These are phyloP conservation scores for Canavalia gladiata DNA, from an alignment of 306 rosid species.

Conservation along the genomic window DNA sequence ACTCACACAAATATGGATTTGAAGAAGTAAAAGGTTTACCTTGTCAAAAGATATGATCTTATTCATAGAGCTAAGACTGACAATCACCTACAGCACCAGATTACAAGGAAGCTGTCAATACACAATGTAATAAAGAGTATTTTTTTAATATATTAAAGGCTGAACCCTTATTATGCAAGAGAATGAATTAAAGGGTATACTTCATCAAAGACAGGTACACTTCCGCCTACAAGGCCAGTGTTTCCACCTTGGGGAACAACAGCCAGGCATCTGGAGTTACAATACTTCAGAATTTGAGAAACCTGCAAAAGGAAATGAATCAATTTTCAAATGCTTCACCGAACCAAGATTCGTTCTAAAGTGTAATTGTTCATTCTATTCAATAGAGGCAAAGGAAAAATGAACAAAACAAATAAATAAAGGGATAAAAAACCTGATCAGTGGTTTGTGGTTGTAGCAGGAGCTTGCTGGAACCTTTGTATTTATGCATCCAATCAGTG, in stretches of 20 bases:
- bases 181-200: constrained; percentile 54
- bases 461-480: constrained; percentile 83
- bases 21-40: constrained; percentile 62
- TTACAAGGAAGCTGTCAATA: constrained; percentile 41
- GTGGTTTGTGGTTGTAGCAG: constrained; percentile 79
- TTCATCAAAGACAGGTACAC: constrained; percentile 97
- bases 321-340: constrained; percentile 5
- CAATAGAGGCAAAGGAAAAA: neutral
- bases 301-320: constrained; percentile 62
- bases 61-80: constrained; percentile 82
- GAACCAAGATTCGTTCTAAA: constrained; percentile 27
- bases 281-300: constrained; percentile 80
- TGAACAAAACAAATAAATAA: neutral
- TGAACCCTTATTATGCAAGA: constrained; percentile 24
- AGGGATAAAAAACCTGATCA: constrained; percentile 68
- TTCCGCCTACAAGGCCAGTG: constrained; percentile 99
- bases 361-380: constrained; percentile 11
- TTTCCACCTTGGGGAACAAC: constrained; percentile 99
- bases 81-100: constrained; percentile 81
- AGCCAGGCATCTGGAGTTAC: constrained; percentile 85
- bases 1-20: constrained; percentile 36
- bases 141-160: neutral
- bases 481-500: constrained; percentile 91
- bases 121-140: neutral
- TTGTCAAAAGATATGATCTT: constrained; percentile 80